Evolutionary conservation across 1,284 basidiomycete species (phyloP).

Genomic region (Nidula niveotomentosa): DNA sequence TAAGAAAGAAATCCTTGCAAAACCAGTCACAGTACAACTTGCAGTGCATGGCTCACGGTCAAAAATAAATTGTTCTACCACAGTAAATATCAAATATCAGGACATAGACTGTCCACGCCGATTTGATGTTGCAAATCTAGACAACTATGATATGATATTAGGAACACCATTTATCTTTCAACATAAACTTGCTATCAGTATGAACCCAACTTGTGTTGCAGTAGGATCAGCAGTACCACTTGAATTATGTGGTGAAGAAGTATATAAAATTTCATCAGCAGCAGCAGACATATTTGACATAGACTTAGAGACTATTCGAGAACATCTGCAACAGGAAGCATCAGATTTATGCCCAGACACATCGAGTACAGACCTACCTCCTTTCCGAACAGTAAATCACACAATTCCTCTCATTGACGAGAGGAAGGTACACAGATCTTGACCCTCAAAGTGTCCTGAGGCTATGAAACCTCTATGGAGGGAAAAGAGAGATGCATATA

Average conservation of each 20-base stretch:
- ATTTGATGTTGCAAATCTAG: constrained; percentile 29
- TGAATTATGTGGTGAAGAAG: background rate
- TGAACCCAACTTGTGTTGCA: constrained; percentile 10
- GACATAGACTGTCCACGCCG: constrained; percentile 14
- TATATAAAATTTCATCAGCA: background rate
- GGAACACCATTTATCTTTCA: constrained; percentile 28
- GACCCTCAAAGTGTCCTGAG: constrained; percentile 22
- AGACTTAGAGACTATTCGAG: constrained; percentile 6
- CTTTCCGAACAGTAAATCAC: constrained; percentile 27
- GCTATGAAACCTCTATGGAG: constrained; percentile 7
- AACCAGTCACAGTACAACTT: constrained; percentile 16
- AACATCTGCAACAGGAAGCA: constrained; percentile 11
- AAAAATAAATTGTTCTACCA: background rate
- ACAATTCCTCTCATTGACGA: constrained; percentile 26
- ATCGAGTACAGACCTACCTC: constrained; percentile 21
- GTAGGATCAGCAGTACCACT: constrained; percentile 1
- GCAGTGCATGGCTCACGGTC: background rate
- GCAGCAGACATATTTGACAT: background rate
- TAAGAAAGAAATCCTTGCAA: constrained; percentile 9
- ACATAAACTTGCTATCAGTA: constrained; percentile 14
- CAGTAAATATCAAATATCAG: background rate
- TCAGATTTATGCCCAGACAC: constrained; percentile 17
- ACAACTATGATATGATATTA: constrained; percentile 28
- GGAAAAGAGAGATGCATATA: constrained; percentile 25
- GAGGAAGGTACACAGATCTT: constrained; percentile 20